These are phyloP conservation scores for Gymnopilus junonius DNA, from an alignment of 768 basidiomycete species.

Conservation along the genomic window DNA sequence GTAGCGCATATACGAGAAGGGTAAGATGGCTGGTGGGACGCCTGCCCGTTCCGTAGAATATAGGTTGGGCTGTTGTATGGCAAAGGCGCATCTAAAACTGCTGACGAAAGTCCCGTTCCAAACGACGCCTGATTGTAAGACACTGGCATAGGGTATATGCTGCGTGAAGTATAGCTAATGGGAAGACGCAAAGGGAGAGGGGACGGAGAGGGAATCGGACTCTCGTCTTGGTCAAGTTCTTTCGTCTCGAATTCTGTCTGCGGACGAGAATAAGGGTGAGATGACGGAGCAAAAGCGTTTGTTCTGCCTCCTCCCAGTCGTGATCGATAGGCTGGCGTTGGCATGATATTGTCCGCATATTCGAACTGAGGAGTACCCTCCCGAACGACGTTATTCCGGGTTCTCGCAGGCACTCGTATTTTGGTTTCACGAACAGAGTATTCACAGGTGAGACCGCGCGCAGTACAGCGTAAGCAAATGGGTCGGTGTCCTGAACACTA, in stretches of 20 bases:
- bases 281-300: constrained; percentile 18
- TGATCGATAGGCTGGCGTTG: constrained; percentile 26
- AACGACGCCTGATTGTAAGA: neutral
- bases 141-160: neutral
- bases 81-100: neutral
- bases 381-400: neutral
- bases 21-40: neutral
- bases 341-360: constrained; percentile 9
- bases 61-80: neutral
- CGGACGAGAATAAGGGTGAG: neutral
- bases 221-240: neutral
- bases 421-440: constrained; percentile 48
- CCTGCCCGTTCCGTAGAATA: neutral
- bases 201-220: neutral
- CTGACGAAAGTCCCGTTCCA: neutral
- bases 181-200: neutral
- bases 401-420: constrained; percentile 32
- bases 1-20: neutral
- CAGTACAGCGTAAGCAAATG: constrained; percentile 52
- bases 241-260: neutral
- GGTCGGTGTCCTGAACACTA: constrained; percentile 66
- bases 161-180: neutral
- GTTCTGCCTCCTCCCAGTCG: constrained; percentile 21
- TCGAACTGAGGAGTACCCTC: constrained; percentile 7
- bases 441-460: constrained; percentile 53